A percentile compares a stretch with the other conserved stretches of the same genome.
phyloP scores from a whole-genome alignment of 495 filamentous ascomycete genomes.

The Apodospora peruviana region DNA sequence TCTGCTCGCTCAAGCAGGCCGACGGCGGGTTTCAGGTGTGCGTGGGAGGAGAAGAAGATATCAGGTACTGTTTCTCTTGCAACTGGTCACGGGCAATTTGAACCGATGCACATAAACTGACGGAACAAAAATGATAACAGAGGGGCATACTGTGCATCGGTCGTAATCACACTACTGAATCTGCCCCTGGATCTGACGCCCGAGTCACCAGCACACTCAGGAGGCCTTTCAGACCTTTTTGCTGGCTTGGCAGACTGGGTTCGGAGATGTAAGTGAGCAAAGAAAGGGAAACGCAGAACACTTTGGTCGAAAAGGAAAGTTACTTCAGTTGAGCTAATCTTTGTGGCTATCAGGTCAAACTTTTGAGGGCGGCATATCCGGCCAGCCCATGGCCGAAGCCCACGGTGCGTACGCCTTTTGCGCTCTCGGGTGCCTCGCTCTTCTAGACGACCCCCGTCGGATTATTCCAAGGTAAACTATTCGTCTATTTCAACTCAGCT shows the following conservation, averaged over 20 bases:
- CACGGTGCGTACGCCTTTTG: conserved; percentile 98
- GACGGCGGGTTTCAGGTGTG: conserved; percentile 81
- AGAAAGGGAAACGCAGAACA: background rate
- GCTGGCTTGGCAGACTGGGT: conserved; percentile 74
- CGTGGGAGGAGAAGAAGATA: conserved; percentile 82
- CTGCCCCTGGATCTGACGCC: conserved; percentile 71
- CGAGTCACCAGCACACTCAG: conserved; percentile 46
- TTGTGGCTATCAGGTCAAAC: conserved; percentile 70
- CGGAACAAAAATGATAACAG: conserved; percentile 31
- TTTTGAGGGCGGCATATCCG: conserved; percentile 88
- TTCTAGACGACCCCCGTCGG: conserved; percentile 69
- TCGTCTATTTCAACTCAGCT: background rate
- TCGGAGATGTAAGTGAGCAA: conserved; percentile 58
- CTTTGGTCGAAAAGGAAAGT: conserved; percentile 4
- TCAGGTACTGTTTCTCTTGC: conserved; percentile 55
- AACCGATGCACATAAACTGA: background rate
- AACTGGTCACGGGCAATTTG: too few relatives aligned
- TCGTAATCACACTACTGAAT: conserved; percentile 74
- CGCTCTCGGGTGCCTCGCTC: conserved; percentile 77
- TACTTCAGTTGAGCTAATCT: too few relatives aligned
- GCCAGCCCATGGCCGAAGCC: conserved; percentile 75
- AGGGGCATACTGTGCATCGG: conserved; percentile 84
- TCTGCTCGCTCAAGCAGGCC: conserved; percentile 73
- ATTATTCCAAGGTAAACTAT: conserved; percentile 57
- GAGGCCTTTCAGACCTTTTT: conserved; percentile 48